Conservation (phyloP, 2,329 filamentous ascomycete genomes). For the Aspergillus neoniger region DNA sequence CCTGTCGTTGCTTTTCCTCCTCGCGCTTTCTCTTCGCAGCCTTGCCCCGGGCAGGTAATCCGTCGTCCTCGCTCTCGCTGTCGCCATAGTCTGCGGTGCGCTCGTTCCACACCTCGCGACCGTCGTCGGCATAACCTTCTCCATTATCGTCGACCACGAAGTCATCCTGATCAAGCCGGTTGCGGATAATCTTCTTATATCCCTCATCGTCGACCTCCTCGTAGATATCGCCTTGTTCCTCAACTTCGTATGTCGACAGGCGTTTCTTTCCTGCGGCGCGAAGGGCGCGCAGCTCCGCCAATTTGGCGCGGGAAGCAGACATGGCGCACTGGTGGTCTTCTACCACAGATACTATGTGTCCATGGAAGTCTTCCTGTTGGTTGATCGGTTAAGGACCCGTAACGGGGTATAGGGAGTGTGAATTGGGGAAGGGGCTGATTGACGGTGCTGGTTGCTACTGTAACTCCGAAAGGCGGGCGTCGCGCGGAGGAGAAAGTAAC, state of each 20-base stretch:
- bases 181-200: conserved; percentile 93
- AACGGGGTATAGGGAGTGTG: conserved; percentile 6
- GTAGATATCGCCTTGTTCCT: conserved; percentile 82
- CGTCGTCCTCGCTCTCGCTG: conserved; percentile 77
- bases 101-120: conserved; percentile 87
- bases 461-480: conserved; percentile 7
- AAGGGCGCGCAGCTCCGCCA: conserved; percentile 78
- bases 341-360: conserved; percentile 2
- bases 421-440: conserved; percentile 16
- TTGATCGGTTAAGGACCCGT: conserved; percentile 1
- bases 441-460: conserved; percentile 4
- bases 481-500: conserved; percentile 23
- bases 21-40: conserved; percentile 81
- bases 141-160: conserved; percentile 99
- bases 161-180: conserved; percentile 87
- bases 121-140: conserved; percentile 94
- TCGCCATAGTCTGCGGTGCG: conserved; percentile 57
- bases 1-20: conserved; percentile 79
- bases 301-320: conserved; percentile 36
- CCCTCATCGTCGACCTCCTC: conserved; percentile 96
- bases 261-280: conserved; percentile 89
- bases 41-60: conserved; percentile 63
- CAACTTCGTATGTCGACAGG: conserved; percentile 81
- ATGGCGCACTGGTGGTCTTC: conserved; percentile 23
- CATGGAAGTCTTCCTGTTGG: conserved; percentile 3